Conservation (phyloP, 306 rosid species). For the Delonix regia region DNA sequence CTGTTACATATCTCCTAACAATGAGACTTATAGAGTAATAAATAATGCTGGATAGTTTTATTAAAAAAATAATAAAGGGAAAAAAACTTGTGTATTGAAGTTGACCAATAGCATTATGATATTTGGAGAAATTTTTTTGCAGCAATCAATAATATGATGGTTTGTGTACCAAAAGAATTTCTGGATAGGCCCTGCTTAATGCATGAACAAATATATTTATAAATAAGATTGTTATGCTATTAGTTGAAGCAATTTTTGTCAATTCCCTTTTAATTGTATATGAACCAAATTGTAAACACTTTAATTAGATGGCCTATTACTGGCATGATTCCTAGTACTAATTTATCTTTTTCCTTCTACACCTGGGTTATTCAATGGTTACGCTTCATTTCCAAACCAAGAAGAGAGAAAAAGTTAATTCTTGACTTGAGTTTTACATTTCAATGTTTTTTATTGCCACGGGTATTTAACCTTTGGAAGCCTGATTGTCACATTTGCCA, state of each 20-base stretch:
- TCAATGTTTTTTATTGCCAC: conserved; percentile 10
- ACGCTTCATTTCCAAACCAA: background rate
- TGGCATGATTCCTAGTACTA: background rate
- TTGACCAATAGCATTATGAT: background rate
- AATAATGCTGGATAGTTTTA: background rate
- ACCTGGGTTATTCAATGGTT: conserved; percentile 18
- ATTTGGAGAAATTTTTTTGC: no score
- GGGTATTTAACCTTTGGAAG: background rate
- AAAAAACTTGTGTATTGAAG: background rate
- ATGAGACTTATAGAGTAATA: background rate
- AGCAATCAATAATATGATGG: background rate
- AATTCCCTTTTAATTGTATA: background rate
- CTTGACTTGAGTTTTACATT: background rate
- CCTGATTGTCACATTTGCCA: conserved; percentile 18
- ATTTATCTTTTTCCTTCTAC: conserved; percentile 1
- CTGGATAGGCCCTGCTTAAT: background rate
- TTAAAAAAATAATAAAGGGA: background rate
- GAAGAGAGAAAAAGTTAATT: background rate
- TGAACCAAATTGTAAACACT: background rate
- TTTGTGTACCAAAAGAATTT: no score
- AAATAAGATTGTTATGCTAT: background rate
- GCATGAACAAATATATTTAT: background rate
- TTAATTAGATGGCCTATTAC: conserved; percentile 13
- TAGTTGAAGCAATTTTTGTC: background rate
- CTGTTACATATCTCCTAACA: no score